phyloP scores from a whole-genome alignment of 345 rosid species.

The Mallotus nudiflorus region DNA sequence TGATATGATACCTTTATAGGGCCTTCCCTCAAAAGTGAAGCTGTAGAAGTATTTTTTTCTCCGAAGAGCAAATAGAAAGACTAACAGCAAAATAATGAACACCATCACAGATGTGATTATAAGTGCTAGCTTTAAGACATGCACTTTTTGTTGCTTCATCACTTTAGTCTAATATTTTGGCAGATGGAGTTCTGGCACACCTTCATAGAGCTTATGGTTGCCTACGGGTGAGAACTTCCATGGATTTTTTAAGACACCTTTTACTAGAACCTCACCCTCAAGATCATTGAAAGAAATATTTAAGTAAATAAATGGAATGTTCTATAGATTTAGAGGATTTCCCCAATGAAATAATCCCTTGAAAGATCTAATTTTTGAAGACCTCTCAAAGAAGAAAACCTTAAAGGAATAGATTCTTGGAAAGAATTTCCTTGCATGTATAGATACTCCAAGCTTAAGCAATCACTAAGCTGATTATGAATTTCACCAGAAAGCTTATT shows the following conservation, averaged over 20 bases:
- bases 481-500: too few relatives aligned
- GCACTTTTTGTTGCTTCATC: not conserved
- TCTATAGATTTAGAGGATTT: slow-evolving; percentile 22
- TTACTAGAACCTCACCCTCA: slow-evolving; percentile 30
- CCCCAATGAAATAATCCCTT: too few relatives aligned
- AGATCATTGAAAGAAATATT: slow-evolving; percentile 43
- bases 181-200: slow-evolving; percentile 13
- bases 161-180: slow-evolving; percentile 7
- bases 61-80: not conserved
- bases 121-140: not conserved
- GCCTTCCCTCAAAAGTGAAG: not conserved
- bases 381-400: too few relatives aligned
- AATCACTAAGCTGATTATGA: too few relatives aligned
- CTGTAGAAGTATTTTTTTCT: not conserved
- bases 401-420: too few relatives aligned
- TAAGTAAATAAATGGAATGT: slow-evolving; percentile 1
- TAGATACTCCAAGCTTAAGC: too few relatives aligned
- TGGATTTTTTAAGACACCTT: slow-evolving; percentile 35
- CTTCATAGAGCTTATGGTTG: slow-evolving; percentile 38
- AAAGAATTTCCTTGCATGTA: too few relatives aligned
- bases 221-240: slow-evolving; percentile 28
- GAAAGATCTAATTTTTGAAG: too few relatives aligned
- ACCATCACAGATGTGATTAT: not conserved
- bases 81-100: not conserved
- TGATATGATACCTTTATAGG: slow-evolving; percentile 13